Percentiles rank a stretch among this genome's conserved stretches.
These are phyloP conservation scores for Colletotrichum sp. DNA, from an alignment of 2,329 filamentous ascomycete genomes.

Conservation along the genomic window DNA sequence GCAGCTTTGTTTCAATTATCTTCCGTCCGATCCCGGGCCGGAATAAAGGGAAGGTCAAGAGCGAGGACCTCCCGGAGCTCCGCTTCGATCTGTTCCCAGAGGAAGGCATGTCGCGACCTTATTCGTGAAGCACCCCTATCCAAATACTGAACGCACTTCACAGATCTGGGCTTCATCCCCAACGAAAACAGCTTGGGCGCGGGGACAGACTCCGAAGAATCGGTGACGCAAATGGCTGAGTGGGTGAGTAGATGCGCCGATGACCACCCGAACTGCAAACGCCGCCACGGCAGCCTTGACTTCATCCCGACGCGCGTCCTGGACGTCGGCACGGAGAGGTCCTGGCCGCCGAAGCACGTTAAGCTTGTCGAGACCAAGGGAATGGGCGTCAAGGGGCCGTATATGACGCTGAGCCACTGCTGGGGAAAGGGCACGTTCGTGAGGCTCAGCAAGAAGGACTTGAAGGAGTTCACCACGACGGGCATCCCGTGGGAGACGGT, in stretches of 20 bases:
- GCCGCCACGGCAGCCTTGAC: not conserved
- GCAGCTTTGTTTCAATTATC: not conserved
- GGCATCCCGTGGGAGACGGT: slow-evolving; percentile 1
- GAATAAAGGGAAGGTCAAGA: not conserved
- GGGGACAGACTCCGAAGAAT: not conserved
- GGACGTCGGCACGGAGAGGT: slow-evolving; percentile 4
- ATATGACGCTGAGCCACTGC: slow-evolving; percentile 25
- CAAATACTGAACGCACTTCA: not conserved
- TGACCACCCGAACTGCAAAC: slow-evolving; percentile 8
- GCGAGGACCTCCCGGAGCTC: not conserved
- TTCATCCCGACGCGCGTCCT: slow-evolving; percentile 18
- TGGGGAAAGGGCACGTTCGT: slow-evolving; percentile 18
- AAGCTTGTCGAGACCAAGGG: not conserved
- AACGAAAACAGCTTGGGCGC: not conserved
- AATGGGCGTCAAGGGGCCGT: not conserved
- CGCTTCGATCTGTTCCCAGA: not conserved
- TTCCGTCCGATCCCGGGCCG: not conserved
- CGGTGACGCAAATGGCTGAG: not conserved
- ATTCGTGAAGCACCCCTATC: not conserved
- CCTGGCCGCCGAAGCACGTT: not conserved
- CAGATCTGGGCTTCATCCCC: not conserved
- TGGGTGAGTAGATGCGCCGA: slow-evolving; percentile 10
- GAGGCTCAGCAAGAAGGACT: not conserved
- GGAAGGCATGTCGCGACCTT: not conserved
- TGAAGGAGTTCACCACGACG: not conserved